phyloP scores from a whole-genome alignment of 306 rosid genomes.

The Carpinus viminea region DNA sequence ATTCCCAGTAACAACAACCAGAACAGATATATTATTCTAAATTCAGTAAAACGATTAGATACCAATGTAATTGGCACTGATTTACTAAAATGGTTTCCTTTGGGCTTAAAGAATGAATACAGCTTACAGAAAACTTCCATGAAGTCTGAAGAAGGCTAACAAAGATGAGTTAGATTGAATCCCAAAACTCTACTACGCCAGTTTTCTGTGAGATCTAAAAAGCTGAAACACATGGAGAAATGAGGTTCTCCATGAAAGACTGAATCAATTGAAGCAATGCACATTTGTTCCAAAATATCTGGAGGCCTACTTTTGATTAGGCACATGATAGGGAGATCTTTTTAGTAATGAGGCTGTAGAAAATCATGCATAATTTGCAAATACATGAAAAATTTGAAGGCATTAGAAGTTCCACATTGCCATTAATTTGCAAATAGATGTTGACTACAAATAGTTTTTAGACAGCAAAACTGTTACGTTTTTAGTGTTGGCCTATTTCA shows the following conservation, averaged over 20 bases:
- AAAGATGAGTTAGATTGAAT: background rate
- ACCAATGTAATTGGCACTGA: background rate
- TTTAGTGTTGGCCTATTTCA: too few relatives aligned
- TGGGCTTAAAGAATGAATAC: background rate
- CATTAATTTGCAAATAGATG: background rate
- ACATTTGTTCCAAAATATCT: background rate
- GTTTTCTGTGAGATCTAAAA: background rate
- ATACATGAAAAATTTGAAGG: background rate
- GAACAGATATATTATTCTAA: background rate
- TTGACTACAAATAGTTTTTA: background rate
- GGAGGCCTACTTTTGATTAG: background rate
- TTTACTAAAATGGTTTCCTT: background rate
- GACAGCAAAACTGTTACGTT: background rate
- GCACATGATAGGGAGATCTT: background rate
- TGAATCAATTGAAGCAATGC: background rate
- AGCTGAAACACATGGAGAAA: background rate
- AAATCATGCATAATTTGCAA: background rate
- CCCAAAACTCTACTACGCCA: background rate
- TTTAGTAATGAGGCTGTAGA: background rate
- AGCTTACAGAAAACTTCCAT: background rate
- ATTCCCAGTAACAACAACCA: slow-evolving; percentile 1
- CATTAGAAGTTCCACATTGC: background rate
- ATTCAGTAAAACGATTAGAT: background rate
- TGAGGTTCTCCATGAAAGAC: background rate
- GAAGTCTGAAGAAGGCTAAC: background rate